These are phyloP conservation scores for Tetrapisispora fleetii DNA, from an alignment of 805 yeast genomes.

Conservation along the genomic window DNA sequence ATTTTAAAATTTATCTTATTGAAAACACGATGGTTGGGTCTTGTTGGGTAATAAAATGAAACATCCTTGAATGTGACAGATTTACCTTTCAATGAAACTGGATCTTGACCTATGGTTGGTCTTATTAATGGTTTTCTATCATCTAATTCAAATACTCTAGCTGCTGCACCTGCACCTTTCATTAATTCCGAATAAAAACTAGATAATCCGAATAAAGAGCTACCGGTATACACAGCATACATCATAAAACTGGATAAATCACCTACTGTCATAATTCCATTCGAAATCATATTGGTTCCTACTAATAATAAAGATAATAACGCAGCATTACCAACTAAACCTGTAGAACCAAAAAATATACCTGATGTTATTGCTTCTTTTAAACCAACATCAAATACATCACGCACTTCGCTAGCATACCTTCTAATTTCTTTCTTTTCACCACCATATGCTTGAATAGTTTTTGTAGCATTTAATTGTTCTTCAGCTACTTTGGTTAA, in stretches of 20 bases:
- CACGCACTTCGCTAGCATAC: slow-evolving; percentile 61
- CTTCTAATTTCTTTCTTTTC: slow-evolving; percentile 68
- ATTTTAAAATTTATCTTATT: slow-evolving; percentile 48
- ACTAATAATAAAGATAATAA: slow-evolving; percentile 65
- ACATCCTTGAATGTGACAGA: slow-evolving; percentile 53
- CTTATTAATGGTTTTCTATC: slow-evolving; percentile 67
- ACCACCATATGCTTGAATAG: slow-evolving; percentile 86
- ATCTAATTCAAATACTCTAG: slow-evolving; percentile 77
- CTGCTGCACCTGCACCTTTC: slow-evolving; percentile 97
- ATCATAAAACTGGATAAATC: slow-evolving; percentile 87
- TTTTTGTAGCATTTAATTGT: slow-evolving; percentile 71
- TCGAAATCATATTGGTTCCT: slow-evolving; percentile 74
- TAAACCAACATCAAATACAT: slow-evolving; percentile 57
- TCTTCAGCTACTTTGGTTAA: slow-evolving; percentile 89
- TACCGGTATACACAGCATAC: slow-evolving; percentile 90
- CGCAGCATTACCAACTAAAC: slow-evolving; percentile 74
- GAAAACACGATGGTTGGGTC: slow-evolving; percentile 64
- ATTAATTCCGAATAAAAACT: slow-evolving; percentile 87
- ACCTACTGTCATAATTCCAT: slow-evolving; percentile 73
- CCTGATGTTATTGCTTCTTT: slow-evolving; percentile 76
- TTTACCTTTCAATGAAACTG: slow-evolving; percentile 23
- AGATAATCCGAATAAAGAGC: slow-evolving; percentile 85
- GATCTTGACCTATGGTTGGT: slow-evolving; percentile 49
- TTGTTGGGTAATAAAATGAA: slow-evolving; percentile 71
- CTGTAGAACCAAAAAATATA: slow-evolving; percentile 65